Percentiles rank a stretch among this genome's conserved stretches.
phyloP scores from a whole-genome alignment of 768 basidiomycete genomes.

The Lentinus brumalis region DNA sequence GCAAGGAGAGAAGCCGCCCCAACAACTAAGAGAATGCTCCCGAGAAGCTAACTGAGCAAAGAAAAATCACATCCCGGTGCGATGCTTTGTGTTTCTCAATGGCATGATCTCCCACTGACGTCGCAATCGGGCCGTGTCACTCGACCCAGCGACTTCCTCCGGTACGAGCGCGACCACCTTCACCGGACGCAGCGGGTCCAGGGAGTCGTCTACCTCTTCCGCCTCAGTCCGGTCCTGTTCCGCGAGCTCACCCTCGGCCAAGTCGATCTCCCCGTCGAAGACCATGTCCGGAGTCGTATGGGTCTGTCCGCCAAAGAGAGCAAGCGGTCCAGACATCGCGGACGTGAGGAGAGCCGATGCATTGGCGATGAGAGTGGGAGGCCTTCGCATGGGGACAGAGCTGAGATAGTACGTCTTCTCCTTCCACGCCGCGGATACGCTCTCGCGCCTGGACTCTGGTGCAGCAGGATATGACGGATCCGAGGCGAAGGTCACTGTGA shows the following conservation, averaged over 20 bases:
- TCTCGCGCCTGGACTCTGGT: slow-evolving; percentile 17
- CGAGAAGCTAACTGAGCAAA: not conserved
- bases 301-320: slow-evolving; percentile 45
- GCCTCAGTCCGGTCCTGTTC: slow-evolving; percentile 81
- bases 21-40: no score
- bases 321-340: slow-evolving; percentile 60
- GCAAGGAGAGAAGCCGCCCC: no score
- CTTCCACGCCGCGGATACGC: slow-evolving; percentile 45
- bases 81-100: slow-evolving; percentile 37
- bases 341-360: slow-evolving; percentile 67
- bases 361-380: slow-evolving; percentile 69
- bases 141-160: slow-evolving; percentile 36
- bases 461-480: slow-evolving; percentile 65
- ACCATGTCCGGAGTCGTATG: slow-evolving; percentile 63
- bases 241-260: slow-evolving; percentile 75
- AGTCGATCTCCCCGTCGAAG: slow-evolving; percentile 62
- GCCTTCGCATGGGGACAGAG: slow-evolving; percentile 67
- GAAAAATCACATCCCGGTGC: slow-evolving; percentile 18
- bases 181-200: slow-evolving; percentile 55
- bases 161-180: slow-evolving; percentile 49
- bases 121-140: slow-evolving; percentile 41
- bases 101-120: slow-evolving; percentile 51
- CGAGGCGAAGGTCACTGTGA: slow-evolving; percentile 57
- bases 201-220: slow-evolving; percentile 75
- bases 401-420: slow-evolving; percentile 62